Evolutionary conservation across 2,329 filamentous ascomycete genomes (phyloP).

Genomic region (Penicillium sp.): DNA sequence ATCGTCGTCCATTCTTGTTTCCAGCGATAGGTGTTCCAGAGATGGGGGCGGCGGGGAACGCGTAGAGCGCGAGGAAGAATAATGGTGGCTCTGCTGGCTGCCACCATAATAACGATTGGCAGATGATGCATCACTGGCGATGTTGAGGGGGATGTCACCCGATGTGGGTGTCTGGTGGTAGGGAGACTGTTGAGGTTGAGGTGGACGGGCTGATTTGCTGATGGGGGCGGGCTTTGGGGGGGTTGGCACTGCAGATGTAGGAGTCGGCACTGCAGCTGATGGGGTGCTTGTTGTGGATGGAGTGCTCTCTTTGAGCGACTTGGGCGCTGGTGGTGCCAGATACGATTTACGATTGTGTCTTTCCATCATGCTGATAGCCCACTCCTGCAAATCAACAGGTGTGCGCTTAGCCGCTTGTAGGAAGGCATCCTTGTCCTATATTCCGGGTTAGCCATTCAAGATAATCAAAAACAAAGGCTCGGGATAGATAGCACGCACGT

Average conservation of each 20-base stretch:
- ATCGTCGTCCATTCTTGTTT: slow-evolving; percentile 36
- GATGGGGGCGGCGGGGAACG: slow-evolving; percentile 40
- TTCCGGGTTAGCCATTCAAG: slow-evolving; percentile 15
- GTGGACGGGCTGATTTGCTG: slow-evolving; percentile 23
- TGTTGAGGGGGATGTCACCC: slow-evolving; percentile 66
- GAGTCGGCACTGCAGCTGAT: slow-evolving; percentile 36
- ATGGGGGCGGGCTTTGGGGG: slow-evolving; percentile 38
- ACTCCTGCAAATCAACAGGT: slow-evolving; percentile 87
- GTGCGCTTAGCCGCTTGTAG: slow-evolving; percentile 95
- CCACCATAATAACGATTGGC: slow-evolving; percentile 22
- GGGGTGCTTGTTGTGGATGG: slow-evolving; percentile 44
- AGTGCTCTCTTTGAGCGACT: slow-evolving; percentile 62
- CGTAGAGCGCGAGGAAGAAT: slow-evolving; percentile 24
- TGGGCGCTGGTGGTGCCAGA: slow-evolving; percentile 76
- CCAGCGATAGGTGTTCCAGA: slow-evolving; percentile 46
- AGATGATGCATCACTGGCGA: slow-evolving; percentile 35
- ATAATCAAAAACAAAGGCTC: background rate
- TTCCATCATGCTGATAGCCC: slow-evolving; percentile 93
- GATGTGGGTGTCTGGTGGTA: slow-evolving; percentile 33
- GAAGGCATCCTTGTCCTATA: slow-evolving; percentile 85
- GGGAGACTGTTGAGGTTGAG: slow-evolving; percentile 20
- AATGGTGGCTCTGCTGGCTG: slow-evolving; percentile 21
- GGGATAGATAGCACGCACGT: slow-evolving; percentile 57
- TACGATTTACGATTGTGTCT: slow-evolving; percentile 94
- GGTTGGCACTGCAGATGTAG: slow-evolving; percentile 35